Conservation (phyloP, 306 rosid species). For the Cucurbita maxima region DNA sequence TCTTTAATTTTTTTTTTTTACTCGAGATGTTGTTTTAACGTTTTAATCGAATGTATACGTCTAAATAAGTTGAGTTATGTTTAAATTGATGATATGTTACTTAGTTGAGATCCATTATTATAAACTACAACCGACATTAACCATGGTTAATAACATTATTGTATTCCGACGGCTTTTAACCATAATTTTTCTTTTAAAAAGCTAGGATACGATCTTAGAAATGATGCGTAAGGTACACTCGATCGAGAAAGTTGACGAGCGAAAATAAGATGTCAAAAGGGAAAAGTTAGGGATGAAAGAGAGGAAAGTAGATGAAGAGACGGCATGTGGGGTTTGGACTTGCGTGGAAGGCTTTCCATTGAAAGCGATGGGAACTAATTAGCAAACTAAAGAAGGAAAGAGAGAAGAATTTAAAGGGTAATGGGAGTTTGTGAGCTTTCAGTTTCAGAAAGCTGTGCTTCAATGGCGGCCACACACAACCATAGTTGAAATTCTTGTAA, state of each 20-base stretch:
- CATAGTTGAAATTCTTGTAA: background rate
- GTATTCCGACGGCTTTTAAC: no score
- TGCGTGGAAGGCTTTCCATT: background rate
- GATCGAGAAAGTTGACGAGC: background rate
- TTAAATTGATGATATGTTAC: no score
- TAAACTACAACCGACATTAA: no score
- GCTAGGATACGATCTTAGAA: no score
- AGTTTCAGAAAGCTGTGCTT: background rate
- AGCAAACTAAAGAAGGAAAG: background rate
- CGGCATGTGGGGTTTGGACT: background rate
- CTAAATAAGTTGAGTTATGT: no score
- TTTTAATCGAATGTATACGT: no score
- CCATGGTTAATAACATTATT: no score
- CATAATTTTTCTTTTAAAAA: no score
- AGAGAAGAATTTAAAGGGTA: background rate
- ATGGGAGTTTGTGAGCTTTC: background rate
- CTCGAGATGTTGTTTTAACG: no score
- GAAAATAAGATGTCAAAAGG: background rate
- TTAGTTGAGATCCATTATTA: no score
- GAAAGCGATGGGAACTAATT: background rate
- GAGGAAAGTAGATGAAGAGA: background rate
- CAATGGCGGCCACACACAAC: constrained; percentile 3
- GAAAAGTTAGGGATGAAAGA: background rate
- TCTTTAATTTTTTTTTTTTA: no score
- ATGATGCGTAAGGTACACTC: background rate